These are phyloP conservation scores for Phylloporus sp. DNA, from an alignment of 768 basidiomycete genomes.

Conservation along the genomic window DNA sequence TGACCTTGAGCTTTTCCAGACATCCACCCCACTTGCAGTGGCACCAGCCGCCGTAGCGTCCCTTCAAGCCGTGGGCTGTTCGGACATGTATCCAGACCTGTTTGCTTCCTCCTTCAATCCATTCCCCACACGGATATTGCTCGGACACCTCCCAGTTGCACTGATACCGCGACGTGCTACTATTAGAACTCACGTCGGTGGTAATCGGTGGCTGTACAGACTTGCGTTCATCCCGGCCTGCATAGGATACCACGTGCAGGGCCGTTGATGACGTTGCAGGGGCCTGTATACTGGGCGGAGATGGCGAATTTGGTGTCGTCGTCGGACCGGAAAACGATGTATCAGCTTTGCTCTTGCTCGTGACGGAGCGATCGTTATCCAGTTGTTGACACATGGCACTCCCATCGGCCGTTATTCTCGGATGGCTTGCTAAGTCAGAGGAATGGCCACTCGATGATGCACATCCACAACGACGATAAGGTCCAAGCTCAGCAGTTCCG, in stretches of 20 bases:
- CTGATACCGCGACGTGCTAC: neutral
- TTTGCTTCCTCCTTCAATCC: constrained; percentile 10
- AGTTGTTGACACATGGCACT: neutral
- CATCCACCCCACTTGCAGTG: constrained; percentile 10
- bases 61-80: constrained; percentile 9
- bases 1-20: constrained; percentile 8
- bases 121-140: neutral
- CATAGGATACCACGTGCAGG: neutral
- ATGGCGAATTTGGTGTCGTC: neutral
- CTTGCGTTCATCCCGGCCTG: neutral
- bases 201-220: neutral
- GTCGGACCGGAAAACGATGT: neutral
- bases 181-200: neutral
- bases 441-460: neutral
- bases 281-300: neutral
- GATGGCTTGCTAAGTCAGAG: neutral
- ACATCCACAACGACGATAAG: neutral
- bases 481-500: neutral
- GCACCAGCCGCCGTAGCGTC: neutral
- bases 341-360: neutral
- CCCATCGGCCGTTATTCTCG: neutral
- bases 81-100: constrained; percentile 12
- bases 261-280: neutral
- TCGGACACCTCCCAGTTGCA: constrained; percentile 3
- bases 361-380: neutral